phyloP scores from a whole-genome alignment of 2,329 filamentous ascomycete species.

The Phoma sp. region DNA sequence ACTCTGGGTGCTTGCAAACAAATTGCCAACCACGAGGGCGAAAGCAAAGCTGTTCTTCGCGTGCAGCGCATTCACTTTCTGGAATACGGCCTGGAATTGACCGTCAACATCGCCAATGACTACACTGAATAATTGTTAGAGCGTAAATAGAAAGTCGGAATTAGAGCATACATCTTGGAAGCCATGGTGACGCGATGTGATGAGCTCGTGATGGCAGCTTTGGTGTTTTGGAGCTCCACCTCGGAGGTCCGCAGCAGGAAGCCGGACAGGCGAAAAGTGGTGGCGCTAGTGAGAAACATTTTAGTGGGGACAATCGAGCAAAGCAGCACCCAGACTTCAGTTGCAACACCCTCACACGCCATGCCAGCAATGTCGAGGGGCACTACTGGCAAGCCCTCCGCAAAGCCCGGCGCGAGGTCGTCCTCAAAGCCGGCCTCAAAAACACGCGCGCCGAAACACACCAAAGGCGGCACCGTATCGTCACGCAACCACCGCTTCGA shows the following conservation, averaged over 20 bases:
- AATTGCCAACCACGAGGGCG: conserved; percentile 81
- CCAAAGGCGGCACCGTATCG: conserved; percentile 73
- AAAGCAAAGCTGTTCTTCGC: conserved; percentile 87
- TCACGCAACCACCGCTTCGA: conserved; percentile 89
- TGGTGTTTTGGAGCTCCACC: conserved; percentile 7
- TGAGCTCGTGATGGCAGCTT: background rate
- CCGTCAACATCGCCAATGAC: conserved; percentile 86
- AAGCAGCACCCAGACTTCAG: conserved; percentile 13
- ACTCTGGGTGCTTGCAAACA: conserved; percentile 67
- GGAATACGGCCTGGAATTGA: conserved; percentile 74
- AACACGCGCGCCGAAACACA: conserved; percentile 63
- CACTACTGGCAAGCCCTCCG: conserved; percentile 20
- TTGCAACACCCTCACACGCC: conserved; percentile 18
- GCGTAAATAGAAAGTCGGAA: too few relatives aligned
- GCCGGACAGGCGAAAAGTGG: conserved; percentile 9
- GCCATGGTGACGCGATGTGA: conserved; percentile 51
- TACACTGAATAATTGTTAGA: conserved; percentile 59
- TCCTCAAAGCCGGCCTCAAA: conserved; percentile 19
- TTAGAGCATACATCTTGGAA: conserved; percentile 58
- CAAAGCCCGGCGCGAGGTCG: conserved; percentile 21
- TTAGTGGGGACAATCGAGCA: conserved; percentile 32
- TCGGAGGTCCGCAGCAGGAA: conserved; percentile 11
- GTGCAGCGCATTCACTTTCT: conserved; percentile 80
- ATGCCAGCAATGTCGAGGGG: conserved; percentile 55
- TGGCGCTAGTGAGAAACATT: conserved; percentile 32